Evolutionary conservation across 176 grass and related monocot genomes (phyloP).

Genomic region (Oryza australiensis): DNA sequence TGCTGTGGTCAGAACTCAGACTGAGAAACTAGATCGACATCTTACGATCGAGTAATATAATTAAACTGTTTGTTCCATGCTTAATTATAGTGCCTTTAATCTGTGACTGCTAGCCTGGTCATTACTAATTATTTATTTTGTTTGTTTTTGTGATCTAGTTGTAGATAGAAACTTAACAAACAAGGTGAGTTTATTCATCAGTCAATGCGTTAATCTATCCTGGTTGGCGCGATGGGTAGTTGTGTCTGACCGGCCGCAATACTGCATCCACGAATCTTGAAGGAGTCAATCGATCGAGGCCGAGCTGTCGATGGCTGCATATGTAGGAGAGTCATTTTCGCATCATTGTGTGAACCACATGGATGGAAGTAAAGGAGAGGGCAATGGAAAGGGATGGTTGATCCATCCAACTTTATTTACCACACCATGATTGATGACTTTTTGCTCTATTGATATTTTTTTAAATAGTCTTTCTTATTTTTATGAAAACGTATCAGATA

Average conservation of each 20-base stretch:
- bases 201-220: not conserved
- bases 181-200: not conserved
- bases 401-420: not conserved
- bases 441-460: not conserved
- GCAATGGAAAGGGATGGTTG: not conserved
- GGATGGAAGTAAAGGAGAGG: not conserved
- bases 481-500: too few relatives aligned
- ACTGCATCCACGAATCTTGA: not conserved
- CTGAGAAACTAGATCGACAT: not conserved
- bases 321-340: not conserved
- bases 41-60: too few relatives aligned
- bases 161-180: not conserved
- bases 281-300: not conserved
- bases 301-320: not conserved
- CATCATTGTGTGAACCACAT: slow-evolving; percentile 13
- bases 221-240: not conserved
- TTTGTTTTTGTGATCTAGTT: not conserved
- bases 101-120: not conserved
- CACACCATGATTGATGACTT: not conserved
- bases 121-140: not conserved
- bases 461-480: not conserved
- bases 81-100: not conserved
- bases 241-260: not conserved
- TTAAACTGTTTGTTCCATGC: too few relatives aligned
- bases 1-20: not conserved